These are phyloP conservation scores for Rhodomyrtus tomentosa DNA, from an alignment of 345 rosid species.

Conservation along the genomic window DNA sequence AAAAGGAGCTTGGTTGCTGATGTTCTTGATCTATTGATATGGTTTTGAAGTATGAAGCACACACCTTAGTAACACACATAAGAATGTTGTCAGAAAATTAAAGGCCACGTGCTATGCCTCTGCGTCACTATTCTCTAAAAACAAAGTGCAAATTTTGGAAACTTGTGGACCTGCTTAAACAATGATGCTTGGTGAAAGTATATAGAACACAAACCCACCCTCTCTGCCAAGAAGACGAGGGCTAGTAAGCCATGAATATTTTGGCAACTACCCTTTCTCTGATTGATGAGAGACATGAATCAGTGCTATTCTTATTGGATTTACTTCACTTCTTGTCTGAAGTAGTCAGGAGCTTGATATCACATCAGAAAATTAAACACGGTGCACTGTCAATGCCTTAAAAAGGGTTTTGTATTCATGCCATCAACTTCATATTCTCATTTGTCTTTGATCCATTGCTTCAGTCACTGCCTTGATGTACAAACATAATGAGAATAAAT, in stretches of 20 bases:
- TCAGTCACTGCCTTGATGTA: neutral
- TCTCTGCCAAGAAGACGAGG: neutral
- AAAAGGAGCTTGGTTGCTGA: neutral
- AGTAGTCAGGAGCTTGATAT: neutral
- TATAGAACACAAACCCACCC: neutral
- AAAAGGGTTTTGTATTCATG: neutral
- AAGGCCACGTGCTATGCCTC: neutral
- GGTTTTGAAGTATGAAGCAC: neutral
- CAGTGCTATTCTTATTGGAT: neutral
- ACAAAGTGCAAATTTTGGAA: neutral
- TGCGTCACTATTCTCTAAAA: neutral
- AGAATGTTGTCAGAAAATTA: neutral
- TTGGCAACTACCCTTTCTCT: neutral
- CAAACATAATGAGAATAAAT: neutral
- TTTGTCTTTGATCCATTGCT: neutral
- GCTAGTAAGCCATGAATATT: neutral
- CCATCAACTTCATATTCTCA: neutral
- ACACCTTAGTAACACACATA: neutral
- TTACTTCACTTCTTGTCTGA: neutral
- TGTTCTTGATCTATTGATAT: neutral
- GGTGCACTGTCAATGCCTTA: neutral
- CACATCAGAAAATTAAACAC: neutral
- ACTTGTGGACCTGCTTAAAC: neutral
- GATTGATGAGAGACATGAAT: neutral
- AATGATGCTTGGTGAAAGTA: neutral